Evolutionary conservation across 805 yeast species (phyloP).

Genomic region (Lachancea dasiensis): DNA sequence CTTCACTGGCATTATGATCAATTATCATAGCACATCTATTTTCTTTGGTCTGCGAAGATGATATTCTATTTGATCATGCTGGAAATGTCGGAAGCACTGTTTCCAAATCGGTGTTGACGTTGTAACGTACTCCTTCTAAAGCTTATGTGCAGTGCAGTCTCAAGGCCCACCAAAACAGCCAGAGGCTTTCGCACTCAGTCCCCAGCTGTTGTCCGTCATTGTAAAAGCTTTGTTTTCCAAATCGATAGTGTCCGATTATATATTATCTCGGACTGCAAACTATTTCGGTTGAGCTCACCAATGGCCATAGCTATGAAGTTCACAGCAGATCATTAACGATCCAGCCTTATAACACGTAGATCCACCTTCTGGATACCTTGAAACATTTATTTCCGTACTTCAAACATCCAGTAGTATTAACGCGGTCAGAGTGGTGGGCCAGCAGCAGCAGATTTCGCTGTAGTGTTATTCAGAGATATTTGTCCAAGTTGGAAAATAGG

Average conservation of each 20-base stretch:
- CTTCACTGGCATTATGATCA: conserved; percentile 89
- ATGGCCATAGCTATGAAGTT: conserved; percentile 38
- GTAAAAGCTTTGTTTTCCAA: conserved; percentile 30
- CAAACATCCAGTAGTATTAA: too few species aligned
- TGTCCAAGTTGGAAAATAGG: too few species aligned
- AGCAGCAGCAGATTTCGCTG: too few species aligned
- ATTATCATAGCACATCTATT: conserved; percentile 4
- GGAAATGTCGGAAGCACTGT: conserved; percentile 54
- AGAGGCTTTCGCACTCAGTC: conserved; percentile 49
- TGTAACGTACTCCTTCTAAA: background rate
- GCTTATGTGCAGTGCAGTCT: conserved; percentile 29
- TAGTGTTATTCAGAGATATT: too few species aligned
- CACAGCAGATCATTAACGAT: conserved; percentile 35
- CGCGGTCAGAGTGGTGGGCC: too few species aligned
- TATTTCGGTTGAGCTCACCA: conserved; percentile 47
- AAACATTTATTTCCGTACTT: conserved; percentile 11
- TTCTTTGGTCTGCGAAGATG: conserved; percentile 25
- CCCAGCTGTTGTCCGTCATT: conserved; percentile 68
- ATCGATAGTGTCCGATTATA: conserved; percentile 37
- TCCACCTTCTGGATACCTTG: conserved; percentile 16
- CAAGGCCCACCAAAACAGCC: conserved; percentile 41
- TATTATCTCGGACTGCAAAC: conserved; percentile 44
- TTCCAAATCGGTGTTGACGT: conserved; percentile 44
- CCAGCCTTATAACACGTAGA: conserved; percentile 11
- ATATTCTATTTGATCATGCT: conserved; percentile 35